Conservation (phyloP, 2,329 filamentous ascomycete species). For the Ophioceras dolichostomum region DNA sequence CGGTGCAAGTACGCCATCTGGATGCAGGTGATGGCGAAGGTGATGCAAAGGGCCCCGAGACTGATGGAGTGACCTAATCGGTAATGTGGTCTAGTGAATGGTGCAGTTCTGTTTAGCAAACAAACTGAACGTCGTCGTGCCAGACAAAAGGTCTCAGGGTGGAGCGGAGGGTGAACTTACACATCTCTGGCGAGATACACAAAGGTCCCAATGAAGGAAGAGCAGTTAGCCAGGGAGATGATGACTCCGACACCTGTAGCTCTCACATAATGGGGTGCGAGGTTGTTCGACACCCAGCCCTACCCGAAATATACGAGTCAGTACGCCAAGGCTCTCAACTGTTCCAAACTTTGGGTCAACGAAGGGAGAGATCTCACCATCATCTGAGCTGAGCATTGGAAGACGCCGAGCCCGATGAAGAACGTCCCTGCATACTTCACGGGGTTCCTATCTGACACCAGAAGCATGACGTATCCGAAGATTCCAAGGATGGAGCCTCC, state of each 20-base stretch:
- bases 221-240: conserved; percentile 26
- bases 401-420: conserved; percentile 18
- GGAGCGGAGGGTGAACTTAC: too few relatives aligned
- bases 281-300: conserved; percentile 28
- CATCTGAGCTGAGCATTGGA: conserved; percentile 13
- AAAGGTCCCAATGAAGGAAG: conserved; percentile 30
- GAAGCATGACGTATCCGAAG: conserved; percentile 21
- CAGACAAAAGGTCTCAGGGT: too few relatives aligned
- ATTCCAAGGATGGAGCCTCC: conserved; percentile 17
- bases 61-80: conserved; percentile 26
- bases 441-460: conserved; percentile 14
- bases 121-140: too few relatives aligned
- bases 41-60: conserved; percentile 22
- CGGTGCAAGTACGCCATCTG: conserved; percentile 24
- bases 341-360: too few relatives aligned
- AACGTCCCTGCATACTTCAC: conserved; percentile 24
- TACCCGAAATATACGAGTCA: too few relatives aligned
- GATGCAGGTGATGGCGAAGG: conserved; percentile 13
- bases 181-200: conserved; percentile 28
- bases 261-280: conserved; percentile 27
- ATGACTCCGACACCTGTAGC: conserved; percentile 27
- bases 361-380: conserved; percentile 13
- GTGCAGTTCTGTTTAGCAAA: too few relatives aligned
- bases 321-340: too few relatives aligned
- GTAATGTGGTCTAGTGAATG: conserved; percentile 21